Percentiles rank a stretch among this genome's conserved stretches.
These are phyloP conservation scores for Hypoxylon sp. DNA, from an alignment of 2,329 filamentous ascomycete genomes.

Conservation along the genomic window DNA sequence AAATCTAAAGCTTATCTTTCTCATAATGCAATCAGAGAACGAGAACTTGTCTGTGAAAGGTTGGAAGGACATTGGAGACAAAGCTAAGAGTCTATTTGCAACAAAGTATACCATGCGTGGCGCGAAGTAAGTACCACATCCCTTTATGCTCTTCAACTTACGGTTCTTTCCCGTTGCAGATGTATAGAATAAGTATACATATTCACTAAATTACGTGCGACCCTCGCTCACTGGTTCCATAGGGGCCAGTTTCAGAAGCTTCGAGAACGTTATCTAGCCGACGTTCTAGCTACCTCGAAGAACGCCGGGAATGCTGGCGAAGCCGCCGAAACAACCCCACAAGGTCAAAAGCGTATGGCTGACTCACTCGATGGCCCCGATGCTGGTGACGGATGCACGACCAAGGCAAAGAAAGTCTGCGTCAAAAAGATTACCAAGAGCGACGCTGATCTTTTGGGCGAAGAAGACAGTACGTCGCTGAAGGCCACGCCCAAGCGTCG, in stretches of 20 bases:
- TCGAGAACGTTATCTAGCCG: background rate
- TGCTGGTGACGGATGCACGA: background rate
- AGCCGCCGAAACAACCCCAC: background rate
- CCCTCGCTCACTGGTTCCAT: no score
- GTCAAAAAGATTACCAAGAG: background rate
- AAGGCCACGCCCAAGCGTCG: no score
- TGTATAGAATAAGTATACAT: no score
- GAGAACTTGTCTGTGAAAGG: slow-evolving; percentile 5
- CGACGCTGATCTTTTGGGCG: no score
- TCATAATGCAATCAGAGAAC: slow-evolving; percentile 20
- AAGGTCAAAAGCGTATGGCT: slow-evolving; percentile 12
- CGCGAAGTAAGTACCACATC: slow-evolving; percentile 17
- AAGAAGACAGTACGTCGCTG: no score
- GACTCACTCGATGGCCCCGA: background rate
- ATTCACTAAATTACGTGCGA: no score
- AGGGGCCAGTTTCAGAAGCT: slow-evolving; percentile 22
- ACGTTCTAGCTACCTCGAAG: background rate
- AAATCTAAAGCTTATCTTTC: slow-evolving; percentile 3
- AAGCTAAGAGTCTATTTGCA: background rate
- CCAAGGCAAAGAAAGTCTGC: slow-evolving; percentile 11
- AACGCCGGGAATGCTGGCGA: background rate
- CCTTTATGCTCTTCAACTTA: no score
- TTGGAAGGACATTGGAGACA: slow-evolving; percentile 17
- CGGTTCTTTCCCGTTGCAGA: no score
- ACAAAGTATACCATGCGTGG: background rate